A percentile compares a stretch with the other conserved stretches of the same genome.
phyloP scores from a whole-genome alignment of 225 moss, liverwort and hornwort species.

The Sphagnum contortum region DNA sequence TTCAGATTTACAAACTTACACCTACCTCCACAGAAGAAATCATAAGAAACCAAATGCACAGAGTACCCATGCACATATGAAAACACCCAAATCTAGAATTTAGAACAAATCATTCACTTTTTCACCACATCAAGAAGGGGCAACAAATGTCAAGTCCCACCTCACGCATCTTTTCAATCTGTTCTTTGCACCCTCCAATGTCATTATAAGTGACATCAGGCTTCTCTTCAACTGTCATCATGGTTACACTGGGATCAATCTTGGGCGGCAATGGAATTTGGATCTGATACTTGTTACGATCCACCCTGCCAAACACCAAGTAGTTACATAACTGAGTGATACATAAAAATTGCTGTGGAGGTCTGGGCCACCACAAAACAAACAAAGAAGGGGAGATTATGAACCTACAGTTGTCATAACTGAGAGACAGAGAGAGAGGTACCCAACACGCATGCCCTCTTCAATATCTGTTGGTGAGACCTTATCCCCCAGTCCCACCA shows the following conservation, averaged over 20 bases:
- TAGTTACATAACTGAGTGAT: neutral
- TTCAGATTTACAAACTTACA: no score
- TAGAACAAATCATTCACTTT: no score
- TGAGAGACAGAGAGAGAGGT: neutral
- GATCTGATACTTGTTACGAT: slow-evolving; percentile 20
- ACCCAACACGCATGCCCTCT: slow-evolving; percentile 62
- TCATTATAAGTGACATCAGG: slow-evolving; percentile 56
- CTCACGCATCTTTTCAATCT: slow-evolving; percentile 58
- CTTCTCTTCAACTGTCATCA: slow-evolving; percentile 62
- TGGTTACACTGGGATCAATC: slow-evolving; percentile 53
- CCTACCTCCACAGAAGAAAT: no score
- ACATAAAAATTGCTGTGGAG: no score
- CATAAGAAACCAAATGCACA: no score
- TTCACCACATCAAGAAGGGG: no score
- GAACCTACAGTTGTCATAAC: no score
- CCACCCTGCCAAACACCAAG: slow-evolving; percentile 48
- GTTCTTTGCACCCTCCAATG: slow-evolving; percentile 27
- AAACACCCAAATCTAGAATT: no score
- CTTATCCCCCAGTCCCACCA: slow-evolving; percentile 51
- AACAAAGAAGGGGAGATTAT: no score
- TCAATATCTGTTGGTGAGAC: slow-evolving; percentile 58
- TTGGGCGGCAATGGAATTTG: slow-evolving; percentile 47
- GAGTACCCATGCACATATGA: no score
- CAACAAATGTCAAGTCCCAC: slow-evolving; percentile 9
- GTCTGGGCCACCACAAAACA: no score